phyloP scores from a whole-genome alignment of 257 asterid genomes.

The Plantago elongata region DNA sequence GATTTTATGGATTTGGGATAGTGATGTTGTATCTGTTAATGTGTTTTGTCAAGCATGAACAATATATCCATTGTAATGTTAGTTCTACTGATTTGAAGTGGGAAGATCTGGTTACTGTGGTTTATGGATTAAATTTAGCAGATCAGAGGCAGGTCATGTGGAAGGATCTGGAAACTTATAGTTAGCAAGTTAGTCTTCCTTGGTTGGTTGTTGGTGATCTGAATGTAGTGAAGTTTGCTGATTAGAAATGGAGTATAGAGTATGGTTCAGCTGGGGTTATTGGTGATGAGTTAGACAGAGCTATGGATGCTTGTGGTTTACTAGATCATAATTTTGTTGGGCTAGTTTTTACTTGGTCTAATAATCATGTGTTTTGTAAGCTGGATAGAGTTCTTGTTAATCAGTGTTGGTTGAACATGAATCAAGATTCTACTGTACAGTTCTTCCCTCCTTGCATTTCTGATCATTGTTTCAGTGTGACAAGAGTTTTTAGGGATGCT shows the following conservation, averaged over 20 bases:
- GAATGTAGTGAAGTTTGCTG: not conserved
- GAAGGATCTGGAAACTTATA: not conserved
- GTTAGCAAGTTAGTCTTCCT: not conserved
- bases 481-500: not conserved
- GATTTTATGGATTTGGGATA: not conserved
- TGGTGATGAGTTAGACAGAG: not conserved
- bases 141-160: not conserved
- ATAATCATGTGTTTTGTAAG: not conserved
- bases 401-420: too few species aligned
- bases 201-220: not conserved
- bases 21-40: not conserved
- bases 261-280: too few species aligned
- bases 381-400: too few species aligned
- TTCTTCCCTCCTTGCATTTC: not conserved
- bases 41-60: not conserved
- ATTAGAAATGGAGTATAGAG: not conserved
- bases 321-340: not conserved
- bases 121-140: too few species aligned
- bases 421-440: not conserved
- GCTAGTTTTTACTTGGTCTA: not conserved
- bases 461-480: not conserved
- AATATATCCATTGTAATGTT: not conserved
- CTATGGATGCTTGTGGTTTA: not conserved
- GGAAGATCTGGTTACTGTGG: too few species aligned
- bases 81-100: not conserved